A percentile compares a stretch with the other conserved stretches of the same genome.
phyloP scores from a whole-genome alignment of 1,284 basidiomycete genomes.

The Ustilago nuda region DNA sequence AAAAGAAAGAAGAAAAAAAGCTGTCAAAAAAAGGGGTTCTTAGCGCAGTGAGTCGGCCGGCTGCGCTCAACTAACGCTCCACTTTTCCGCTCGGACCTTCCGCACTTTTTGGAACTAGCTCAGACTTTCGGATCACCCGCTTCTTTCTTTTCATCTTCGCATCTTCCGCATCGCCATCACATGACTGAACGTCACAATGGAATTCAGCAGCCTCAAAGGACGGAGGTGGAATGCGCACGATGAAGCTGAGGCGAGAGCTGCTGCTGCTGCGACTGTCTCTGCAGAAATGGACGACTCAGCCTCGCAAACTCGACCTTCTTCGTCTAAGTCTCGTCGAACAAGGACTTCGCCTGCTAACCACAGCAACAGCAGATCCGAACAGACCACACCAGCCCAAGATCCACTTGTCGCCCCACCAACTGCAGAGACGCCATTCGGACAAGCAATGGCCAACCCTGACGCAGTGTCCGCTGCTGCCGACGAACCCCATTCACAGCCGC shows the following conservation, averaged over 20 bases:
- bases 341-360: not conserved
- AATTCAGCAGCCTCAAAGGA: slow-evolving; percentile 45
- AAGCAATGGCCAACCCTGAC: slow-evolving; percentile 27
- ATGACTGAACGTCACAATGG: slow-evolving; percentile 21
- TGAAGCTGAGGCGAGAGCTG: slow-evolving; percentile 39
- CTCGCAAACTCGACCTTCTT: slow-evolving; percentile 10
- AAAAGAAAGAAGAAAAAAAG: not conserved
- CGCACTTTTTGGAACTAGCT: slow-evolving; percentile 9
- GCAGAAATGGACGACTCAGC: slow-evolving; percentile 18
- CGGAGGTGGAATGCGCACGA: slow-evolving; percentile 22
- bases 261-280: slow-evolving; percentile 37
- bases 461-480: not conserved
- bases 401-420: not conserved
- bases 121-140: not conserved
- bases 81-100: slow-evolving; percentile 35
- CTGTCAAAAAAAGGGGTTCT: slow-evolving; percentile 19
- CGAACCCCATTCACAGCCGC: slow-evolving; percentile 18
- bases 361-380: not conserved
- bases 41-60: slow-evolving; percentile 16
- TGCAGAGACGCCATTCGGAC: slow-evolving; percentile 19
- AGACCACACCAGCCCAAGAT: not conserved
- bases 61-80: slow-evolving; percentile 5
- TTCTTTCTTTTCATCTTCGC: not conserved
- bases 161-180: not conserved
- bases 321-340: slow-evolving; percentile 8